Evolutionary conservation across 345 rosid genomes (phyloP).

Genomic region (Ceriops decandra): DNA sequence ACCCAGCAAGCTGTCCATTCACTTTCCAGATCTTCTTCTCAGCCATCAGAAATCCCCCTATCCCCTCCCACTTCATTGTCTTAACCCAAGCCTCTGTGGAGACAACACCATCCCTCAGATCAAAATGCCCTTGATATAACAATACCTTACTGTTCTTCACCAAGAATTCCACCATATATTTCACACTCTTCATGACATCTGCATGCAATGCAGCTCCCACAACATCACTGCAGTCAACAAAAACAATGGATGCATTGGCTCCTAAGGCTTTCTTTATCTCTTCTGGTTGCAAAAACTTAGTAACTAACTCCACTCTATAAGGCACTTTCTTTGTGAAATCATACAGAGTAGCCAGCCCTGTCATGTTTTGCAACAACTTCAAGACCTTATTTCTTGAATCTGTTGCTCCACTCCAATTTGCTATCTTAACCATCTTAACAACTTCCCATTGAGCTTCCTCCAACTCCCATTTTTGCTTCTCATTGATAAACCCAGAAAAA

Average conservation of each 20-base stretch:
- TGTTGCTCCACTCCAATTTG: conserved; percentile 63
- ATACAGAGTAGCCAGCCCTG: conserved; percentile 65
- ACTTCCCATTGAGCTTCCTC: conserved; percentile 51
- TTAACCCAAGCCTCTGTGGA: conserved; percentile 67
- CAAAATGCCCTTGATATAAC: conserved; percentile 60
- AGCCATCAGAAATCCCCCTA: conserved; percentile 2
- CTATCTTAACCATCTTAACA: conserved; percentile 29
- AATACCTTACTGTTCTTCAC: conserved; percentile 47
- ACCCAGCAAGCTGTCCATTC: conserved; percentile 11
- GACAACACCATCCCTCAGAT: conserved; percentile 60
- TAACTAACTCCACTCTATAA: conserved; percentile 43
- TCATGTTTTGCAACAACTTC: conserved; percentile 41
- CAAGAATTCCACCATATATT: conserved; percentile 36
- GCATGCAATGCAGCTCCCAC: conserved; percentile 7
- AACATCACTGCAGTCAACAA: conserved; percentile 3
- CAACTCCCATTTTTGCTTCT: conserved; percentile 51
- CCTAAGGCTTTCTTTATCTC: neutral
- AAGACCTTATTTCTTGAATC: conserved; percentile 38
- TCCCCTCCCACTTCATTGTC: conserved; percentile 14
- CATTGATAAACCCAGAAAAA: conserved; percentile 56
- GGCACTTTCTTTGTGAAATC: conserved; percentile 44
- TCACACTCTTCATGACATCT: conserved; percentile 17
- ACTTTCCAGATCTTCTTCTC: conserved; percentile 16
- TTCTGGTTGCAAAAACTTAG: conserved; percentile 27
- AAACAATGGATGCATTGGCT: conserved; percentile 1